Conservation (phyloP, 768 basidiomycete species). For the Gloeostereum incarnatum region DNA sequence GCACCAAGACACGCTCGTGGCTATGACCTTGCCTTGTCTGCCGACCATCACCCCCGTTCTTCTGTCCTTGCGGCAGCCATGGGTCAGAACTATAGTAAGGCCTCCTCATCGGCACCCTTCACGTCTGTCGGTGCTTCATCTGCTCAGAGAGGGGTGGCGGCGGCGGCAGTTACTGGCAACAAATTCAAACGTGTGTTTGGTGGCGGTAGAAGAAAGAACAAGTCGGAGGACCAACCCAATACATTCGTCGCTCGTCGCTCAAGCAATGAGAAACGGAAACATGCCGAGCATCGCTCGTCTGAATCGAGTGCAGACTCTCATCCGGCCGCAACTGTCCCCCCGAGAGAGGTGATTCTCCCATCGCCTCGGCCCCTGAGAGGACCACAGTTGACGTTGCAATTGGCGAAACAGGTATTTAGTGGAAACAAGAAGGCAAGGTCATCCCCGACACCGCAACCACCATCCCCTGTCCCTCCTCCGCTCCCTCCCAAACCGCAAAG, state of each 20-base stretch:
- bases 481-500: slow-evolving; percentile 27
- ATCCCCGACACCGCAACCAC: slow-evolving; percentile 15
- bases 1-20: slow-evolving; percentile 18
- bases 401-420: slow-evolving; percentile 39
- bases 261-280: too few relatives aligned
- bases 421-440: slow-evolving; percentile 22
- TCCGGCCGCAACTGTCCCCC: slow-evolving; percentile 6
- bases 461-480: slow-evolving; percentile 24
- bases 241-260: too few relatives aligned
- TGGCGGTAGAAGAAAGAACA: slow-evolving; percentile 33
- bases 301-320: slow-evolving; percentile 5
- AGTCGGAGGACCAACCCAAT: slow-evolving; percentile 5
- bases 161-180: slow-evolving; percentile 32
- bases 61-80: slow-evolving; percentile 22
- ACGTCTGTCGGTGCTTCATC: too few relatives aligned
- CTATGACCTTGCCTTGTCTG: slow-evolving; percentile 14
- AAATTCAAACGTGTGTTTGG: slow-evolving; percentile 54
- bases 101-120: slow-evolving; percentile 11
- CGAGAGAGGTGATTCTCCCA: slow-evolving; percentile 15
- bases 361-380: slow-evolving; percentile 18
- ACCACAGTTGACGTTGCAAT: slow-evolving; percentile 25
- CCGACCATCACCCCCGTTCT: slow-evolving; percentile 17
- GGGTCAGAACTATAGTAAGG: slow-evolving; percentile 27
- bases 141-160: slow-evolving; percentile 22
- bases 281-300: too few relatives aligned